Evolutionary conservation across 768 basidiomycete genomes (phyloP).

Genomic region (Rhodocollybia butyracea): DNA sequence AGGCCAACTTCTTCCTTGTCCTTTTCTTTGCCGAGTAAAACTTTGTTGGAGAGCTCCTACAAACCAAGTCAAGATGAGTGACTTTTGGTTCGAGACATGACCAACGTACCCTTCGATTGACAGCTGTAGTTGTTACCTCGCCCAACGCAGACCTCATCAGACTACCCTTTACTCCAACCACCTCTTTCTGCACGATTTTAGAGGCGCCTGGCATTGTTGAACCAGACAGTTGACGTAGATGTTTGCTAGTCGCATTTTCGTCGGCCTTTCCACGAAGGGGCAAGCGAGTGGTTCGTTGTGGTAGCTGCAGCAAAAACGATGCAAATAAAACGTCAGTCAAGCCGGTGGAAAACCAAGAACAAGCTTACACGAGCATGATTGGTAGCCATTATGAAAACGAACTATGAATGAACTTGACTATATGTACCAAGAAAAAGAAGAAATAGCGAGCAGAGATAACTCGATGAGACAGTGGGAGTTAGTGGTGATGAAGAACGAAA

Average conservation of each 20-base stretch:
- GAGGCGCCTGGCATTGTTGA: constrained; percentile 41
- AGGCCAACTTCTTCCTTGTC: constrained; percentile 67
- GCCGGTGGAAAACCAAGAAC: constrained; percentile 13
- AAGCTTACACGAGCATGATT: constrained; percentile 56
- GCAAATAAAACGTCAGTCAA: background rate
- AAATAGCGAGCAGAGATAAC: constrained; percentile 14
- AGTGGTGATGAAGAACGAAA: constrained; percentile 16
- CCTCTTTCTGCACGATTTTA: constrained; percentile 49
- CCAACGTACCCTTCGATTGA: constrained; percentile 68
- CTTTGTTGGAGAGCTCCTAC: constrained; percentile 49
- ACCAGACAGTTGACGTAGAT: constrained; percentile 60
- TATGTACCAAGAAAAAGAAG: constrained; percentile 29
- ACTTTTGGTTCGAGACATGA: constrained; percentile 1
- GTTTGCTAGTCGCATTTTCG: constrained; percentile 73
- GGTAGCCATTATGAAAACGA: constrained; percentile 44
- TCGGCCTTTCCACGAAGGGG: constrained; percentile 70
- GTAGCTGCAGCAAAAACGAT: constrained; percentile 38
- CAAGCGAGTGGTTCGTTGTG: constrained; percentile 61
- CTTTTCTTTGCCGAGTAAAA: constrained; percentile 58
- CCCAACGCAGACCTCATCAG: constrained; percentile 67
- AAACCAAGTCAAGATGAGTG: constrained; percentile 11
- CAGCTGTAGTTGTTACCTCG: constrained; percentile 76
- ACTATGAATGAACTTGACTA: constrained; percentile 24
- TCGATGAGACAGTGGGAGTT: constrained; percentile 21
- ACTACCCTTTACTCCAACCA: constrained; percentile 43